Conservation (phyloP, 2,329 filamentous ascomycete genomes). For the Aureobasidium melanogenum region DNA sequence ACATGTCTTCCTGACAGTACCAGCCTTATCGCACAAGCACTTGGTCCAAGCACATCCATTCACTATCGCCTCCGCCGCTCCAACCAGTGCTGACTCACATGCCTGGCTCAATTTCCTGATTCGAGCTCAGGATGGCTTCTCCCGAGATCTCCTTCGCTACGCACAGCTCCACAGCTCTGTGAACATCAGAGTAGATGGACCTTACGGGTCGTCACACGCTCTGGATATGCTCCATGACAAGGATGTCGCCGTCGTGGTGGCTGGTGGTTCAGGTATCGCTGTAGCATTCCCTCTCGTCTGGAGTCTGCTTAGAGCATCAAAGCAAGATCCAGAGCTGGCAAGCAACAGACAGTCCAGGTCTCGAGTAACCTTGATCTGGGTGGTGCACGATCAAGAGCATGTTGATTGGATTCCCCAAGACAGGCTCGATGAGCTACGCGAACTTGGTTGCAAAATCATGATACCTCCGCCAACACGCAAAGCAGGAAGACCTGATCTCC, state of each 20-base stretch:
- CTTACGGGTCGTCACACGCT: constrained; percentile 52
- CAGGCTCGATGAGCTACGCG: constrained; percentile 41
- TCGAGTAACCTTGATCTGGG: constrained; percentile 49
- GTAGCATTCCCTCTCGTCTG: constrained; percentile 54
- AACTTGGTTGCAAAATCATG: constrained; percentile 43
- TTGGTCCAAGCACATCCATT: constrained; percentile 56
- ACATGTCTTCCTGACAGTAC: constrained; percentile 55
- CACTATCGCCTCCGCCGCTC: constrained; percentile 55
- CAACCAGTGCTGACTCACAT: constrained; percentile 30
- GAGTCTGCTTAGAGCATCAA: constrained; percentile 25
- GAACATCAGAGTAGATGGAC: constrained; percentile 51
- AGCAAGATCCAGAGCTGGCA: constrained; percentile 18
- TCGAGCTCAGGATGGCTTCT: constrained; percentile 53
- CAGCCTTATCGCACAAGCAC: constrained; percentile 44
- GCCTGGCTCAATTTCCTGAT: constrained; percentile 51
- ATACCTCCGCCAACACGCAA: constrained; percentile 47
- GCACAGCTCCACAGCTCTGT: constrained; percentile 38
- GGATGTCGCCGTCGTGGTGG: constrained; percentile 46
- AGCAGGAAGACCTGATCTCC: constrained; percentile 46
- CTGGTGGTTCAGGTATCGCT: constrained; percentile 57
- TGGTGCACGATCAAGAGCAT: constrained; percentile 47
- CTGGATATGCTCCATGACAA: constrained; percentile 43
- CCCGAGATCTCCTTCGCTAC: constrained; percentile 44
- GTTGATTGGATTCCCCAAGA: constrained; percentile 45
- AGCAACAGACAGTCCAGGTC: constrained; percentile 18